phyloP scores from a whole-genome alignment of 2,329 filamentous ascomycete genomes.

The Colletotrichum abscissum region DNA sequence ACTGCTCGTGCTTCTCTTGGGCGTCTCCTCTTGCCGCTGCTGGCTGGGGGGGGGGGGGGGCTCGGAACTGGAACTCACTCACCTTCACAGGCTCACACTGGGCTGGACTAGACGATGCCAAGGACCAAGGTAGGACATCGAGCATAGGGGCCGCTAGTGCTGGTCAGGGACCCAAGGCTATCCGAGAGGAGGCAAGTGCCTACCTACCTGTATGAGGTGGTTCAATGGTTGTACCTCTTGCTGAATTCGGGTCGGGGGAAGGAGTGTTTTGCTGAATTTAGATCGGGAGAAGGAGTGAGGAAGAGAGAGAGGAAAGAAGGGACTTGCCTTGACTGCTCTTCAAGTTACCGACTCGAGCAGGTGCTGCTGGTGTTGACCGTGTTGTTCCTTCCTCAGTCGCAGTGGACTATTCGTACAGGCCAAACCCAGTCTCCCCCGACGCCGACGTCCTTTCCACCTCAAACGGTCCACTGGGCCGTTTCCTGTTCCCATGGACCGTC shows the following conservation, averaged over 20 bases:
- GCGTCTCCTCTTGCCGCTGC: neutral
- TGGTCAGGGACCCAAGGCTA: no score
- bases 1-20: neutral
- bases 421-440: neutral
- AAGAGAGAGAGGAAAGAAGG: neutral
- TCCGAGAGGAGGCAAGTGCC: neutral
- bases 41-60: no score
- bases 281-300: neutral
- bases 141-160: neutral
- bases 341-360: neutral
- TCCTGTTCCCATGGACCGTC: neutral
- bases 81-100: neutral
- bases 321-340: neutral
- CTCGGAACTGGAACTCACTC: neutral
- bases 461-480: conserved; percentile 15
- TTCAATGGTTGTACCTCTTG: neutral
- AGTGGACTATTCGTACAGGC: neutral
- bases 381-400: neutral
- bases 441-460: conserved; percentile 11
- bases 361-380: neutral
- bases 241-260: neutral
- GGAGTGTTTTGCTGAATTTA: neutral
- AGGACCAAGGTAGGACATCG: neutral
- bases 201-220: neutral
- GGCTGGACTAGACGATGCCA: neutral